Evolutionary conservation across 352 stramenopile genomes (phyloP), one percentile per base, ranked within the genome.

Genomic region (Halophytophthora polymorphica): DNA sequence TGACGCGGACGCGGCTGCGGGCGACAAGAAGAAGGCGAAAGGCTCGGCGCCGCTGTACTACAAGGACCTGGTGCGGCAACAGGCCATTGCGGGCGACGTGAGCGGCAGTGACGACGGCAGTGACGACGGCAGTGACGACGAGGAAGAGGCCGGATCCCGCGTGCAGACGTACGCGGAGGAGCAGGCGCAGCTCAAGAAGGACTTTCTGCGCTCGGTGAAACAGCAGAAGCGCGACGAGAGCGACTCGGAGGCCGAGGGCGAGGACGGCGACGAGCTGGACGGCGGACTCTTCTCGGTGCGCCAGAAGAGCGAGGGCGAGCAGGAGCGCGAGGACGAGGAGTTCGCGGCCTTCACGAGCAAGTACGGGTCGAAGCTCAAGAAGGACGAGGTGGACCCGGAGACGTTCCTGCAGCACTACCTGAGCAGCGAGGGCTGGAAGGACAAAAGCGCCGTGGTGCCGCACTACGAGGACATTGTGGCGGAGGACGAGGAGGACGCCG

Each of bases 1-100:
- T 2, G 64, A 67, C 2, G 61, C 61, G 3, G 50, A 58, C 1
- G 50, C 58, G 7, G 46, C 46, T 12, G 14, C 12, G 35, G 53
- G 51, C 29, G 66, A 66, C 45, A 66, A 57, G 44, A 67, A 56
- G 48, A 67, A 69, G 37, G 59, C 71, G 40, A 83, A 74, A 29
- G 50, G 55, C 3, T 54, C 51, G 7, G 62, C 65, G 18, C 84
- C 84, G 23, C 50, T 92, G 46, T 93, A 95, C 51, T 95, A 95
- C 77, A 98, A 98, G 60, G 96, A 99, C 77, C 72, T 99, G 25
- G 77, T 98, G 36, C 81, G 96, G 12, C 90, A 97, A 50, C 90
- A 98, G 63, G 93, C 97, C 41, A 88, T 98, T 17, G 88, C 78
- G 0, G 86, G 84, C 1, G 71, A 95, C 37, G 56, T 88, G 7